Base-by-base conservation (phyloP, 2,329 filamentous ascomycete species). In the Zelopaecilomyces penicillatus region DNA sequence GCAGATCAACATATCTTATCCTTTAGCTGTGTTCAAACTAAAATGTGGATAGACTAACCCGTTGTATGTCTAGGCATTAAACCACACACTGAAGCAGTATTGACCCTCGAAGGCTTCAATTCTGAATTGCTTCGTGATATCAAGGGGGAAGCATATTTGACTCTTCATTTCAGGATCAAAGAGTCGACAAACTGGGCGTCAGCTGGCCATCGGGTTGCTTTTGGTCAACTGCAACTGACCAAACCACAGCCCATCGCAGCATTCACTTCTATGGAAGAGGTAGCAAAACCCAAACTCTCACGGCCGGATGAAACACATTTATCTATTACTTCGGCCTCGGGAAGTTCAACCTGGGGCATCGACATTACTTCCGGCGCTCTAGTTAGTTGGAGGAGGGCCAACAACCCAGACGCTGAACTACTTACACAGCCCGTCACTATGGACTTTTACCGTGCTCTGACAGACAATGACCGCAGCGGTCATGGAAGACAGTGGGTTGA, bases 371-470 rank as follows among this genome's bases (percentile, higher is more conserved):
- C 58, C 2, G 74, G 74, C 33, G 59, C 57, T 3, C 58, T 76
- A 8, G 57, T 57, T 4, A 70, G 63, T 42, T 69, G 74, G 62
- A 63, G 57, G 9, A 62, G 69, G 9, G 51, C 57, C 2, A 42
- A 47, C 3, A 44, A 51, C 3, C 54, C 58, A 0, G 39, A 56
- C 6, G 45, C 50, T 27, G 70, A 72, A 50, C 54, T 75, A 29
- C 64, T 77, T 40, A 68, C 66, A 4, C 56, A 67, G 30, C 69
- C 72, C 1, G 53, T 72, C 3, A 51, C 61, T 2, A 65, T 82
- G 35, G 69, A 71, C 49, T 75, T 85, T 57, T 84, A 81, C 66
- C 79, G 82, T 34, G 75, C 82, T 1, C 68, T 75, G 33, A 85
- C 81, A 0, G 79, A 85, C 62, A 85, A 85, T 56, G 82, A 85